Evolutionary conservation across 176 grass and related monocot species (phyloP).

Genomic region (Eremochloa ophiuroides): DNA sequence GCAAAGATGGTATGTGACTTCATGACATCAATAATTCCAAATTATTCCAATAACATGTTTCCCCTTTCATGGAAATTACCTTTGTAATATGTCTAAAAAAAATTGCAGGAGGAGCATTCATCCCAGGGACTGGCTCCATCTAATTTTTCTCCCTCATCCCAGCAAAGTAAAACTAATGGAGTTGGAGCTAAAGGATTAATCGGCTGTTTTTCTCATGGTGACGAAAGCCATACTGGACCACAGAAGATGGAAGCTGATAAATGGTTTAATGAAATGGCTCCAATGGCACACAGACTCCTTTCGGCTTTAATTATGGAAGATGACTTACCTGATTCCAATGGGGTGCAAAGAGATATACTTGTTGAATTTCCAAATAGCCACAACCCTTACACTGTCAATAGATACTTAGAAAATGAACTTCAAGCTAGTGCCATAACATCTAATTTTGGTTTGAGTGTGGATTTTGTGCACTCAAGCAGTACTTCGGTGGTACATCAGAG

Average conservation of each 20-base stretch:
- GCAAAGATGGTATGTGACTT: slow-evolving; percentile 17
- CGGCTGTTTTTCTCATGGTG: slow-evolving; percentile 7
- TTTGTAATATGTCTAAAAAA: slow-evolving; percentile 21
- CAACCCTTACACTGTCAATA: slow-evolving; percentile 30
- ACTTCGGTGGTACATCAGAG: slow-evolving; percentile 33
- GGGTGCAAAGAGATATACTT: slow-evolving; percentile 28
- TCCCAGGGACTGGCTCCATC: slow-evolving; percentile 34
- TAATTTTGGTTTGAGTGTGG: slow-evolving; percentile 33
- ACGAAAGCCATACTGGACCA: not conserved
- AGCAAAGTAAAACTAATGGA: slow-evolving; percentile 36
- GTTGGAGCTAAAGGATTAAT: slow-evolving; percentile 33
- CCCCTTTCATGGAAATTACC: not conserved
- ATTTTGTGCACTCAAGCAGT: slow-evolving; percentile 41
- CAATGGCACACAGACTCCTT: slow-evolving; percentile 74
- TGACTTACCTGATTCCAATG: slow-evolving; percentile 36
- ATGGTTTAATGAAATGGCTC: slow-evolving; percentile 54
- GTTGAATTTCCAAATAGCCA: slow-evolving; percentile 40
- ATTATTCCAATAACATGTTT: not conserved
- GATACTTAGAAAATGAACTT: slow-evolving; percentile 44
- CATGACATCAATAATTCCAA: not conserved
- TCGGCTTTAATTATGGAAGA: slow-evolving; percentile 75
- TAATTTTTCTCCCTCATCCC: slow-evolving; percentile 34
- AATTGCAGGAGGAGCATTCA: slow-evolving; percentile 45
- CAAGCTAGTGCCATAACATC: slow-evolving; percentile 32
- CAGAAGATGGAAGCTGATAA: slow-evolving; percentile 37